A percentile compares a stretch with the other conserved stretches of the same genome.
Conservation (phyloP, 495 filamentous ascomycete species). For the Talaromyces trachyspermus region DNA sequence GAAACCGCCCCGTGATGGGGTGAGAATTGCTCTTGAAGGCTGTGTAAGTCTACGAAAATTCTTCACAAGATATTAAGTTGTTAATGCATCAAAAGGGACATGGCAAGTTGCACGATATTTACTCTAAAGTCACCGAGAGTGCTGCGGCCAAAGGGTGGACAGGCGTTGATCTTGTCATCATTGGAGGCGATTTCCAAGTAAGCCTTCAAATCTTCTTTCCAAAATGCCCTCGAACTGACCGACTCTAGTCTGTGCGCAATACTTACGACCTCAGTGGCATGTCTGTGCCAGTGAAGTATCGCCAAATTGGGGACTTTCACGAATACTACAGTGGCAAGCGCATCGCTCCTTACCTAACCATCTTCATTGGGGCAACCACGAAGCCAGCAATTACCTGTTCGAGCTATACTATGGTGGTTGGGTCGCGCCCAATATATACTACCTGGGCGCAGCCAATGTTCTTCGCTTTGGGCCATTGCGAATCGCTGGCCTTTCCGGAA, state of each 20-base stretch:
- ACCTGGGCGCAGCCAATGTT: slow-evolving; percentile 85
- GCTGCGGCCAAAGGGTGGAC: slow-evolving; percentile 63
- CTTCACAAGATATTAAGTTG: background rate
- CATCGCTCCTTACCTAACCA: slow-evolving; percentile 75
- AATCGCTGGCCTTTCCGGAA: slow-evolving; percentile 86
- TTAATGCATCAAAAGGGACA: slow-evolving; percentile 56
- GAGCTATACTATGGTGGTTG: slow-evolving; percentile 96
- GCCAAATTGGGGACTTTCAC: slow-evolving; percentile 79
- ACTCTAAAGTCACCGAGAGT: slow-evolving; percentile 59
- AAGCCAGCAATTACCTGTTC: slow-evolving; percentile 76
- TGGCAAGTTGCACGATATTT: slow-evolving; percentile 84
- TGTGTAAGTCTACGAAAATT: slow-evolving; percentile 55
- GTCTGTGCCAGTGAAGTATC: slow-evolving; percentile 78
- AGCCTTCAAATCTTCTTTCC: background rate
- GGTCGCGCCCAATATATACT: slow-evolving; percentile 96
- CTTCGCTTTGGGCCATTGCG: slow-evolving; percentile 73
- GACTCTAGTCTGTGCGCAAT: slow-evolving; percentile 71
- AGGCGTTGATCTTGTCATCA: slow-evolving; percentile 74
- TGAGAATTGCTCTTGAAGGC: slow-evolving; percentile 64
- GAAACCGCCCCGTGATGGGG: slow-evolving; percentile 11
- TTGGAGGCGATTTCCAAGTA: slow-evolving; percentile 88
- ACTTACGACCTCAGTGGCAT: slow-evolving; percentile 77
- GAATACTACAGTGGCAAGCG: slow-evolving; percentile 79
- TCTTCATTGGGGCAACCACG: slow-evolving; percentile 96
- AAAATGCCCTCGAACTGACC: slow-evolving; percentile 12